Evolutionary conservation across 2,329 filamentous ascomycete species (phyloP).

Genomic region (Chaetomiaceae sp.): DNA sequence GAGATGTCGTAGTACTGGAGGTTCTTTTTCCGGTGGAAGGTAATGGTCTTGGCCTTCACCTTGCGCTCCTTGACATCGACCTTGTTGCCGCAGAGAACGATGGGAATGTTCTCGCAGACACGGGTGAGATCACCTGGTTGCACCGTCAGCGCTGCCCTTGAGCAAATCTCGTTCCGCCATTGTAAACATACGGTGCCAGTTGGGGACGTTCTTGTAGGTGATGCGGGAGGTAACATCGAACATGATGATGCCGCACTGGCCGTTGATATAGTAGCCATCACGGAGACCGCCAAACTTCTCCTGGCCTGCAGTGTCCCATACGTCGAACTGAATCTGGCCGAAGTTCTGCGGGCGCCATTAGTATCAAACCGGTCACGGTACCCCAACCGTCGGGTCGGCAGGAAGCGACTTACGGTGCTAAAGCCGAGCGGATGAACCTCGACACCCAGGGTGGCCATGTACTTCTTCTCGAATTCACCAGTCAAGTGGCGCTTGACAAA

Average conservation of each 20-base stretch:
- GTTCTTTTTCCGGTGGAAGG: conserved; percentile 99
- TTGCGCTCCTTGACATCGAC: conserved; percentile 99
- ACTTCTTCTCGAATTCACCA: conserved; percentile 99
- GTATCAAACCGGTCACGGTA: too few relatives aligned
- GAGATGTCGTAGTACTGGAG: conserved; percentile 99
- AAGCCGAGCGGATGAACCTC: conserved; percentile 98
- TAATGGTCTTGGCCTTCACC: conserved; percentile 99
- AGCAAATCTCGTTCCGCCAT: background rate
- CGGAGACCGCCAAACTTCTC: conserved; percentile 99
- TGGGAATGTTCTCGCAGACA: conserved; percentile 98
- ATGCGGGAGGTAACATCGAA: conserved; percentile 99
- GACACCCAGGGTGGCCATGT: conserved; percentile 98
- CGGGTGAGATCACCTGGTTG: conserved; percentile 85
- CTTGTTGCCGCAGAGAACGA: conserved; percentile 98
- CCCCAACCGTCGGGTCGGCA: conserved; percentile 6
- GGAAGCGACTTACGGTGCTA: conserved; percentile 72
- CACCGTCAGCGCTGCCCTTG: background rate
- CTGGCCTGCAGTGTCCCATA: conserved; percentile 98
- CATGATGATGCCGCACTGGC: conserved; percentile 99
- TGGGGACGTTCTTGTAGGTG: conserved; percentile 99
- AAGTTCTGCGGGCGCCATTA: conserved; percentile 67
- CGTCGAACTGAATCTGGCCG: conserved; percentile 95
- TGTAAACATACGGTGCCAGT: conserved; percentile 90
- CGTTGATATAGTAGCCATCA: conserved; percentile 99
- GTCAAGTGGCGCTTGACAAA: conserved; percentile 99